Percentiles rank a stretch among this genome's conserved stretches.
phyloP scores from a whole-genome alignment of 768 basidiomycete genomes.

The Peribolospora kevripleyi region DNA sequence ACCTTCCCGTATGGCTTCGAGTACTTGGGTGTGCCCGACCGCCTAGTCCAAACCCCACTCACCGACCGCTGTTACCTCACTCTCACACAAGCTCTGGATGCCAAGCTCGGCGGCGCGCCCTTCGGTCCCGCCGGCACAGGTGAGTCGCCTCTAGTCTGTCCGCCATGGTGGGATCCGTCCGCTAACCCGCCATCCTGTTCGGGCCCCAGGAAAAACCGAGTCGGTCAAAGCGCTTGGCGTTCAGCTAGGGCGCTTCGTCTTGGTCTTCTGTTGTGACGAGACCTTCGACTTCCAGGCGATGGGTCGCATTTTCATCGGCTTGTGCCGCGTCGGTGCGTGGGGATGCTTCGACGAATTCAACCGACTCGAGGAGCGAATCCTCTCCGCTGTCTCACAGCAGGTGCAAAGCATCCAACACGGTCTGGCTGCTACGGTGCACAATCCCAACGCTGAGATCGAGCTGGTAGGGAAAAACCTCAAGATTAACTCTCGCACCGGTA shows the following conservation, averaged over 20 bases:
- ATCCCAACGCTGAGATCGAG: slow-evolving; percentile 76
- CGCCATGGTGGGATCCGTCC: too few species aligned
- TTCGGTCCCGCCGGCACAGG: slow-evolving; percentile 98
- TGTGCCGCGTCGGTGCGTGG: slow-evolving; percentile 99
- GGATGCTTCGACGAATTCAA: slow-evolving; percentile 81
- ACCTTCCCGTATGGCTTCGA: slow-evolving; percentile 95
- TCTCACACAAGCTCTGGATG: slow-evolving; percentile 79
- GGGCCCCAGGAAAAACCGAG: slow-evolving; percentile 65
- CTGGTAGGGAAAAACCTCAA: slow-evolving; percentile 80
- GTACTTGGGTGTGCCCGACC: slow-evolving; percentile 87
- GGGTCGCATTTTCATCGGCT: slow-evolving; percentile 95
- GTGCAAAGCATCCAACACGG: slow-evolving; percentile 93
- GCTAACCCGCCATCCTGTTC: slow-evolving; percentile 1
- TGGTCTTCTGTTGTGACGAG: slow-evolving; percentile 99
- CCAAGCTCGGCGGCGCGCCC: slow-evolving; percentile 84
- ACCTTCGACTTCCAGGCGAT: slow-evolving; percentile 99
- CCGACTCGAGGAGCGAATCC: slow-evolving; percentile 86
- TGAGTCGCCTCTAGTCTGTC: slow-evolving; percentile 15
- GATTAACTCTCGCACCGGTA: slow-evolving; percentile 88
- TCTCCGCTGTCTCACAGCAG: slow-evolving; percentile 95
- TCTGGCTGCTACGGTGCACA: slow-evolving; percentile 51
- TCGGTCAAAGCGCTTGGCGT: slow-evolving; percentile 97
- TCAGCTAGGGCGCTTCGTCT: slow-evolving; percentile 90
- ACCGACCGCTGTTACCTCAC: slow-evolving; percentile 95
- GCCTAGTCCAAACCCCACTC: slow-evolving; percentile 89